Conservation (phyloP, 345 rosid genomes). For the Garcia nutans region DNA sequence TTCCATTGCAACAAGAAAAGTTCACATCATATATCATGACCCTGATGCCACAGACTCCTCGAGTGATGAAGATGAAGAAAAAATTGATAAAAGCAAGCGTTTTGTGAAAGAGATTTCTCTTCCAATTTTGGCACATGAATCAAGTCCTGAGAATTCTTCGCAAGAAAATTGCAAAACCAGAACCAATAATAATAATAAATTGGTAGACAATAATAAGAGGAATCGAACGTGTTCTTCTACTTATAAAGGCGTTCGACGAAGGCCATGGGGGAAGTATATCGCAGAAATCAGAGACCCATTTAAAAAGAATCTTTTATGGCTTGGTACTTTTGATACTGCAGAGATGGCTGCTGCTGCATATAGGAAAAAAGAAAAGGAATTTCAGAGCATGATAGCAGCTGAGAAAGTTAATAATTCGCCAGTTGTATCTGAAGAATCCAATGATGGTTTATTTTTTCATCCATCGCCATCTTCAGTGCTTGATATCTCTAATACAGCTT, state of each 20-base stretch:
- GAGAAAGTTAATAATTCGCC: slow-evolving; percentile 19
- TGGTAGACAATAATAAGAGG: slow-evolving; percentile 6
- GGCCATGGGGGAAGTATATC: slow-evolving; percentile 53
- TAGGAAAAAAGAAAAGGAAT: slow-evolving; percentile 40
- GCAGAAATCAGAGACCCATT: slow-evolving; percentile 58
- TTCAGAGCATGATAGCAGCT: slow-evolving; percentile 20
- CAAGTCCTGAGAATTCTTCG: not conserved
- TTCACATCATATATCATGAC: slow-evolving; percentile 41
- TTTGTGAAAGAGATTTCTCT: slow-evolving; percentile 35
- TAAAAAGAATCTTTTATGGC: slow-evolving; percentile 41
- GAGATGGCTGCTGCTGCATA: slow-evolving; percentile 54
- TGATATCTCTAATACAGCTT: slow-evolving; percentile 24
- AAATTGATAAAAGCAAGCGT: slow-evolving; percentile 1
- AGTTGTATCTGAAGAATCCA: slow-evolving; percentile 11
- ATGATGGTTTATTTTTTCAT: slow-evolving; percentile 9
- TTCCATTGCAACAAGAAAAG: slow-evolving; percentile 19
- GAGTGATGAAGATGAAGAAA: slow-evolving; percentile 38
- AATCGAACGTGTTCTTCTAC: slow-evolving; percentile 15
- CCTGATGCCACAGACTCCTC: slow-evolving; percentile 52
- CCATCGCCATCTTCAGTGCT: slow-evolving; percentile 56
- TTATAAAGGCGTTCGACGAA: slow-evolving; percentile 49
- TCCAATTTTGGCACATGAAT: not conserved
- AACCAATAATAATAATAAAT: not conserved
- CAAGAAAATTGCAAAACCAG: slow-evolving; percentile 5
- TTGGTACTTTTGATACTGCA: slow-evolving; percentile 46